These are phyloP conservation scores for Aphanomyces astaci DNA, from an alignment of 352 stramenopile species.

Conservation along the genomic window DNA sequence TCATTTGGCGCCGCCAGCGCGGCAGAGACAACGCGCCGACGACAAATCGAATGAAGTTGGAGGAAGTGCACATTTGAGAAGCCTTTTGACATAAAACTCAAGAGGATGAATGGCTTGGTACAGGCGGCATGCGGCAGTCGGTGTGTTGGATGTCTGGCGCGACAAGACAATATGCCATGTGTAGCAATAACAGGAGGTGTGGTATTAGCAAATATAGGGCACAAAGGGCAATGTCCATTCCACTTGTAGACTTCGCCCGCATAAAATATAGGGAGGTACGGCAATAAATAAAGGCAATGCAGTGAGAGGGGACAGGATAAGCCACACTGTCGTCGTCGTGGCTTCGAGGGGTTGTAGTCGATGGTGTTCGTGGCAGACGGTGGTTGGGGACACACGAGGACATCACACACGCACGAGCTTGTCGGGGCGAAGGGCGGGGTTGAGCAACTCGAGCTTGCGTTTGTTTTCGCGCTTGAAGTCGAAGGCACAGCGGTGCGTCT, in stretches of 20 bases:
- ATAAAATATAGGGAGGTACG: constrained; percentile 10
- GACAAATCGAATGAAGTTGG: too few relatives aligned
- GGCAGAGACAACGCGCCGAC: too few relatives aligned
- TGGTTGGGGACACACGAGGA: not conserved
- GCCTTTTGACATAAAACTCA: not conserved
- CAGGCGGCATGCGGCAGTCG: too few relatives aligned
- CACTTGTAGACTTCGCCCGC: constrained; percentile 7
- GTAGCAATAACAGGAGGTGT: not conserved
- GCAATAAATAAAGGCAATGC: constrained; percentile 23
- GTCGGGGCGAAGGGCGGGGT: constrained; percentile 16
- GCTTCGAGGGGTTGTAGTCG: not conserved
- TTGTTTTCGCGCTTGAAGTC: constrained; percentile 84
- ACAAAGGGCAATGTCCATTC: constrained; percentile 12
- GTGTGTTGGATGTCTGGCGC: too few relatives aligned
- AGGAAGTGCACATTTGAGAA: not conserved
- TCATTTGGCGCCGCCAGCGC: not conserved
- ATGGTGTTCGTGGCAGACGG: not conserved
- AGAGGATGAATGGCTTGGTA: not conserved
- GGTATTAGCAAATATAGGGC: constrained; percentile 1
- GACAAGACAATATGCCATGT: not conserved
- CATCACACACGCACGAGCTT: constrained; percentile 21
- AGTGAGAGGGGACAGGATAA: not conserved
- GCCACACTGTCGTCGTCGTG: not conserved
- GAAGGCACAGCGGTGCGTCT: constrained; percentile 81
- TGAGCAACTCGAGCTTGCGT: constrained; percentile 50